Percentiles rank a stretch among this genome's conserved stretches.
phyloP scores from a whole-genome alignment of 2,329 filamentous ascomycete genomes.

The Xylariaceae sp. region DNA sequence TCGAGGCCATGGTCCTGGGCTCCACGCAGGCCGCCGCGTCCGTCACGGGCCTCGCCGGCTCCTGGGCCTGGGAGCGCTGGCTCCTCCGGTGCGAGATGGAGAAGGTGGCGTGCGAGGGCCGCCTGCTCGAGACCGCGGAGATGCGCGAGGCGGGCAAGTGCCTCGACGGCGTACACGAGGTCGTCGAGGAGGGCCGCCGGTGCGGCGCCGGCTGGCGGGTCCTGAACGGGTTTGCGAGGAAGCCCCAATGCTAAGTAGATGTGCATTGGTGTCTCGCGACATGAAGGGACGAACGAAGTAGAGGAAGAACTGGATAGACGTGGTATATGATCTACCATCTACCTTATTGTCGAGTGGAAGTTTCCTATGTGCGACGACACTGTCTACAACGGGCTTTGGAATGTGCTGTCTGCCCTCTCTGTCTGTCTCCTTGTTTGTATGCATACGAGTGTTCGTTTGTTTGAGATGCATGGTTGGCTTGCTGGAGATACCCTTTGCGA shows the following conservation, averaged over 20 bases:
- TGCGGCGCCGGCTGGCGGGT: slow-evolving; percentile 63
- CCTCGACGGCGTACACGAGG: slow-evolving; percentile 61
- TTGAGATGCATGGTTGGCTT: neutral
- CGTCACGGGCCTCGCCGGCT: slow-evolving; percentile 79
- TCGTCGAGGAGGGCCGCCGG: slow-evolving; percentile 65
- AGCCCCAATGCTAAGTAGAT: slow-evolving; percentile 42
- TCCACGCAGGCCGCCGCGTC: slow-evolving; percentile 73
- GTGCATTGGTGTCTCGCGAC: slow-evolving; percentile 27
- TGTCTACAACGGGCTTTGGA: neutral
- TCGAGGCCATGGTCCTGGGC: slow-evolving; percentile 67
- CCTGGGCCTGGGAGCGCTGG: slow-evolving; percentile 97
- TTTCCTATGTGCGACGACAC: no score
- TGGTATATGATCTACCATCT: no score
- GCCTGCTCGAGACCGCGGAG: slow-evolving; percentile 57
- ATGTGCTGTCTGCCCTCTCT: neutral
- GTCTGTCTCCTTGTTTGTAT: neutral
- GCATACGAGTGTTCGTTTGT: neutral
- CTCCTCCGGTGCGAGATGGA: slow-evolving; percentile 85
- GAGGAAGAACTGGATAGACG: neutral
- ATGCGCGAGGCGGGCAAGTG: slow-evolving; percentile 61
- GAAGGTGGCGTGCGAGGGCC: slow-evolving; percentile 69
- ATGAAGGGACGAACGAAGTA: neutral
- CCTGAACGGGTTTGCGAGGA: slow-evolving; percentile 66
- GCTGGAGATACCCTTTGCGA: neutral
- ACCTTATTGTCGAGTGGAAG: no score